A percentile compares a stretch with the other conserved stretches of the same genome.
Conservation (phyloP, 257 asterid genomes). For the Penstemon newberryi region DNA sequence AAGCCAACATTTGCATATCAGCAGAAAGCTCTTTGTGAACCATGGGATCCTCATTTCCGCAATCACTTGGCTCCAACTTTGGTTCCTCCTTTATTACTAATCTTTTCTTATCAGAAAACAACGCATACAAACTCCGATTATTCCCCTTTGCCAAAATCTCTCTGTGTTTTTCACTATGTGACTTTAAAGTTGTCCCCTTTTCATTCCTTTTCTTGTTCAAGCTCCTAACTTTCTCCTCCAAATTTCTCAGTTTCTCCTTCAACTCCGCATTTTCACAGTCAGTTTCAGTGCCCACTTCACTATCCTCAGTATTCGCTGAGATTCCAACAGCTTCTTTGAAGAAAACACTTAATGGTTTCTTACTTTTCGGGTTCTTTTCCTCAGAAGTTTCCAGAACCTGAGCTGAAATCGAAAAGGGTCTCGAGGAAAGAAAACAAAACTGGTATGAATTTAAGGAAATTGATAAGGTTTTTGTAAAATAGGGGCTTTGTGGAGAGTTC, state of each 20-base stretch:
- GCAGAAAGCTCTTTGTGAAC: slow-evolving; percentile 60
- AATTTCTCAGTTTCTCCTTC: slow-evolving; percentile 42
- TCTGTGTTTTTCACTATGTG: not conserved
- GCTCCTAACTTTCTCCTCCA: slow-evolving; percentile 48
- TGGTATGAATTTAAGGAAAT: slow-evolving; percentile 24
- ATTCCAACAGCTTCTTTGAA: slow-evolving; percentile 59
- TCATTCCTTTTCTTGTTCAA: slow-evolving; percentile 32
- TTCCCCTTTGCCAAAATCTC: slow-evolving; percentile 7
- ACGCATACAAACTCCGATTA: slow-evolving; percentile 31
- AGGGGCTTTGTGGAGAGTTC: slow-evolving; percentile 3
- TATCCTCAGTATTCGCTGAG: slow-evolving; percentile 17
- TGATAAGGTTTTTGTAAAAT: not conserved
- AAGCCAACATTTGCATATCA: slow-evolving; percentile 57
- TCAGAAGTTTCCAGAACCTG: slow-evolving; percentile 24
- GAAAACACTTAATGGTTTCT: slow-evolving; percentile 41
- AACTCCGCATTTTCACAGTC: slow-evolving; percentile 26
- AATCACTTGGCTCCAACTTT: slow-evolving; percentile 22
- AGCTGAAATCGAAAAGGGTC: slow-evolving; percentile 44
- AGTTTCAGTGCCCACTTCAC: slow-evolving; percentile 25
- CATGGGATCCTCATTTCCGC: slow-evolving; percentile 43
- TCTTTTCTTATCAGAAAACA: slow-evolving; percentile 34
- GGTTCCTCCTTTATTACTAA: not conserved
- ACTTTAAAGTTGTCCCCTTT: slow-evolving; percentile 18
- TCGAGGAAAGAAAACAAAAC: slow-evolving; percentile 24
- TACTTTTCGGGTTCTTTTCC: slow-evolving; percentile 23